Conservation (phyloP, 75 land plant species). For the Selaginella moellendorffii region DNA sequence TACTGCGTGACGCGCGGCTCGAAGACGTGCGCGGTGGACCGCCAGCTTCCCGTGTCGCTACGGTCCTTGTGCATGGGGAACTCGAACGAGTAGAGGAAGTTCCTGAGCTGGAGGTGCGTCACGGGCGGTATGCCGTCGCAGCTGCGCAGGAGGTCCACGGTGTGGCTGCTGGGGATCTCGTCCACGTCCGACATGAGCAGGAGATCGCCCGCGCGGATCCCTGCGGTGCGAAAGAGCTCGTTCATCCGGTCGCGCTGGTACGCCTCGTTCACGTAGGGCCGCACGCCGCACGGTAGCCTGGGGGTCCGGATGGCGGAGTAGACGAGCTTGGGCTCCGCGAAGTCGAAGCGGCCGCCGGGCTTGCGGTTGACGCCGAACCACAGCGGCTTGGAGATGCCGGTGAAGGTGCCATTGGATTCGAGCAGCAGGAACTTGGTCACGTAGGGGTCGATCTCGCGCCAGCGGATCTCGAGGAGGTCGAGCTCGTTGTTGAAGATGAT, state of each 20-base stretch:
- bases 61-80: conserved; percentile 42
- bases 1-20: conserved; percentile 34
- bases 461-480: conserved; percentile 71
- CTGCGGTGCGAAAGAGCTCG: conserved; percentile 44
- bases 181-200: conserved; percentile 83
- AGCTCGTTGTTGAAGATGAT: conserved; percentile 82
- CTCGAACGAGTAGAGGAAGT: conserved; percentile 76
- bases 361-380: conserved; percentile 19
- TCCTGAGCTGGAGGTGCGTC: conserved; percentile 49
- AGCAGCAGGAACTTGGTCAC: conserved; percentile 63
- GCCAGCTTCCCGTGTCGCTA: conserved; percentile 37
- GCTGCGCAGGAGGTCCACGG: conserved; percentile 48
- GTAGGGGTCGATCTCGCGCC: conserved; percentile 63
- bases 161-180: conserved; percentile 68
- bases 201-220: conserved; percentile 53
- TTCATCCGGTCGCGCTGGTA: conserved; percentile 56
- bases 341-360: conserved; percentile 36
- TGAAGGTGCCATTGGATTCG: conserved; percentile 80
- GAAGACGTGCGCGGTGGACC: conserved; percentile 45
- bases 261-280: conserved; percentile 63
- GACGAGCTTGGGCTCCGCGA: conserved; percentile 43
- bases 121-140: conserved; percentile 58
- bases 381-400: conserved; percentile 51
- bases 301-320: conserved; percentile 43
- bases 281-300: conserved; percentile 31